Evolutionary conservation across 768 basidiomycete species (phyloP).

Genomic region (Clitopilus passeckerianus): DNA sequence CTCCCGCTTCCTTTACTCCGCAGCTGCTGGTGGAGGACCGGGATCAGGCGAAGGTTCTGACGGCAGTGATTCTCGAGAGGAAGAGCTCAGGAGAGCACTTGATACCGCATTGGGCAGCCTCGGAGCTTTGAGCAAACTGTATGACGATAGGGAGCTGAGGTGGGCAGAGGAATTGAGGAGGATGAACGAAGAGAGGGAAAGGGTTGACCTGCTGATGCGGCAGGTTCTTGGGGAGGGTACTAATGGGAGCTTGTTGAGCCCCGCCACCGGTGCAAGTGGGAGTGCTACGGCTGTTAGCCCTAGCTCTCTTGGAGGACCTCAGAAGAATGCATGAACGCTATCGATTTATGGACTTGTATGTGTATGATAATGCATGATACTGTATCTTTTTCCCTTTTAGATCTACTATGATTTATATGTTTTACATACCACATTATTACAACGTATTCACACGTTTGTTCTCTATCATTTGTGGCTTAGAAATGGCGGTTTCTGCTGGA

Average conservation of each 20-base stretch:
- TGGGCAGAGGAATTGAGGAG: constrained; percentile 69
- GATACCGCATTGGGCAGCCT: constrained; percentile 67
- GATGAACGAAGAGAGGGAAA: constrained; percentile 61
- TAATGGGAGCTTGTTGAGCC: neutral
- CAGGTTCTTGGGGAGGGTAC: constrained; percentile 47
- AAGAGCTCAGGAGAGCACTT: constrained; percentile 63
- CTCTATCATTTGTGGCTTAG: no score
- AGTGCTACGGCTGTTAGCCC: neutral
- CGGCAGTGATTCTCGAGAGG: constrained; percentile 48
- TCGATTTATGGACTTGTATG: neutral
- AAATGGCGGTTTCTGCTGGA: no score
- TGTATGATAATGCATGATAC: neutral
- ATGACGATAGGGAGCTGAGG: constrained; percentile 62
- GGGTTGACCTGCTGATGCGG: constrained; percentile 57
- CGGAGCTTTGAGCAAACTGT: constrained; percentile 55
- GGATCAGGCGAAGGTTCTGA: constrained; percentile 48
- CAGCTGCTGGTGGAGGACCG: constrained; percentile 31
- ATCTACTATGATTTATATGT: no score
- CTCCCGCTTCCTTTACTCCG: constrained; percentile 43
- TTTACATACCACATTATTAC: no score
- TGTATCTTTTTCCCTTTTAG: neutral
- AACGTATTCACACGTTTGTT: no score
- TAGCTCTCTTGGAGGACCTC: neutral
- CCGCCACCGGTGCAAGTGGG: neutral
- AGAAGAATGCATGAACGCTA: neutral